Evolutionary conservation across 2,329 filamentous ascomycete species (phyloP), one percentile per base, ranked within the genome.

Genomic region (Hypoxylon sp.): DNA sequence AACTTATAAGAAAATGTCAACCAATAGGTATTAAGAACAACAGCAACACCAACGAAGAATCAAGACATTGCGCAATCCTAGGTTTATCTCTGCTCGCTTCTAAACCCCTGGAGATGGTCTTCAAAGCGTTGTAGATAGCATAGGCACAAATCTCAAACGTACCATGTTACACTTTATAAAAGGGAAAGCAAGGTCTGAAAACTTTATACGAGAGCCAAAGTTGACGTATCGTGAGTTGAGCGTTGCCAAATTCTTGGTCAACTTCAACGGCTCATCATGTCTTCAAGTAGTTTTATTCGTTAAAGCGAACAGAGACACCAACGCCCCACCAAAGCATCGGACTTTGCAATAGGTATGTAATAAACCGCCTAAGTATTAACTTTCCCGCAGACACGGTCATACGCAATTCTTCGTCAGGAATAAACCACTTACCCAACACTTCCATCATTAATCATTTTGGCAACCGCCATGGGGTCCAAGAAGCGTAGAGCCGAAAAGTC

Each of bases 401-500:
- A 37, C 39, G 24, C 15, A 39, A 24, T 35, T 42, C 37, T 10
- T 24, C 8, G n/a, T 29, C 32, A 24, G 15, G 17, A 60, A 51
- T 4, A 47, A 32, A 51, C 15, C 24, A n/a, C 29, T 37, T n/a
- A 6, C 24, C 24, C 24, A 27, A 27, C 27, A 17, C 24, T 27
- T 31, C 37, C 19, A 10, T 46, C 24, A 17, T 7, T 8, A 21
- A n/a, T 39, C 1, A 46, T 31, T 27, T 11, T 2, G 4, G 6
- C 19, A 24, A 24, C n/a, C 21, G 15, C 21, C 19, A 71, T 71
- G 69, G 47, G 31, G 13, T 52, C 73, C 1, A 78, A 77, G 2
- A 79, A 79, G 66, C 75, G 77, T 39, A 35, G 64, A 3, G 72
- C 75, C 8, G 74, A 74, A 39, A 54, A 68, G 24, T 66, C 74